Base-by-base conservation (phyloP, 192 early-diverging fungal genomes). In the Kickxella alabastrina region DNA sequence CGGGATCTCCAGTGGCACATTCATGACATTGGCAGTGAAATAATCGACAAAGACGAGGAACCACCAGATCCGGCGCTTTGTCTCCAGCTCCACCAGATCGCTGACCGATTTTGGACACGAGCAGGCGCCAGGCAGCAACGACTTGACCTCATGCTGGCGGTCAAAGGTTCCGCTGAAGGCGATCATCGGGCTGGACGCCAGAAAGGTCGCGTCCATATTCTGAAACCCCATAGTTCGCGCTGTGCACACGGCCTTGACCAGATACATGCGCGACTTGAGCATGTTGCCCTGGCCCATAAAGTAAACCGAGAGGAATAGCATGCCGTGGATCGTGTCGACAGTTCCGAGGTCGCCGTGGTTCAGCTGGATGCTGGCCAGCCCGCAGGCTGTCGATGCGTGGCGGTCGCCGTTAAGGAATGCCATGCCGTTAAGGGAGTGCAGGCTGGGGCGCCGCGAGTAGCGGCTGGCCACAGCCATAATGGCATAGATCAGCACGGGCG, bases 281-380 rank as follows among this genome's bases (percentile, higher is more conserved):
- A 75, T 75, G 40, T 68, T 68, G 36, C 72, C 72, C 57, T 75
- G 72, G 12, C 72, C 72, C 72, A 75, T 68, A 44, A 75, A 75
- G 35, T 75, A 75, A 22, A 75, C 65, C 17, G 72, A 67, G 59
- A 75, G 60, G 27, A 75, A 68, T 57, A 75, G 49, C 72, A 75
- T 68, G 12, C 41, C 72, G 35, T 75, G 72, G 27, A 75, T 55
- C 6, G 53, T 42, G 26, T 75, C 72, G 5, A 68, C 57, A 2
- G 70, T 63, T 17, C 60, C 65, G 43, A 68, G 26, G 21, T 64
- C 60, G 43, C 61, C 60, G 50, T 68, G 72, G 53, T 60, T 75
- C 37, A 75, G 53, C 52, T 56, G 65, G 27, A 68, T 57, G 60
- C 60, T 75, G 17, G 65, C 61, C 43, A 75, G 60, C 12, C 60